Percentiles rank a stretch among this genome's conserved stretches.
phyloP scores from a whole-genome alignment of 2,329 filamentous ascomycete species.

The Neodidymelliopsis sp. region DNA sequence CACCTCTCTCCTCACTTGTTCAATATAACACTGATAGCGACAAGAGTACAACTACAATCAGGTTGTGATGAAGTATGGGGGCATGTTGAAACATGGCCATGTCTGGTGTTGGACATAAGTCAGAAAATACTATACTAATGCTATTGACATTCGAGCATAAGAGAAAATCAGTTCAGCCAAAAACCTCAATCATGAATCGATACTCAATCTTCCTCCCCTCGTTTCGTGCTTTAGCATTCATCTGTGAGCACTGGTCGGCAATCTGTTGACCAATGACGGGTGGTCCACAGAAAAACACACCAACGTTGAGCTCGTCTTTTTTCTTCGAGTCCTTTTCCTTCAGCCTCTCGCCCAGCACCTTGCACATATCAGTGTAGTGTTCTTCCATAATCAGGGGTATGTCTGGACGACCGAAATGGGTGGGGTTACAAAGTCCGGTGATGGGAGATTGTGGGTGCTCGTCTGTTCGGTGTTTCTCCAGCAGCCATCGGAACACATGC shows the following conservation, averaged over 20 bases:
- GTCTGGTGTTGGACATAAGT: too few species aligned
- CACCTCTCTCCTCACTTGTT: too few species aligned
- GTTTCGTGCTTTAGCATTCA: slow-evolving; percentile 60
- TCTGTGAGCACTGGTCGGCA: slow-evolving; percentile 61
- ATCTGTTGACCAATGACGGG: slow-evolving; percentile 63
- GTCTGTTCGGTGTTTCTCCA: slow-evolving; percentile 63
- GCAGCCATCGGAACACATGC: slow-evolving; percentile 64
- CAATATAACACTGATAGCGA: too few species aligned
- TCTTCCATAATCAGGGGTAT: slow-evolving; percentile 61
- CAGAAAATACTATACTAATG: too few species aligned
- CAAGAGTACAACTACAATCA: too few species aligned
- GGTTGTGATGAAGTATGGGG: too few species aligned
- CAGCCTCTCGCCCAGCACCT: slow-evolving; percentile 33
- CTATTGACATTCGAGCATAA: slow-evolving; percentile 1
- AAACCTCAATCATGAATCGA: slow-evolving; percentile 66
- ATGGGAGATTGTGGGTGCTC: slow-evolving; percentile 61
- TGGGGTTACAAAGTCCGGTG: slow-evolving; percentile 62
- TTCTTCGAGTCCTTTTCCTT: slow-evolving; percentile 32
- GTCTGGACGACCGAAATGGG: slow-evolving; percentile 63
- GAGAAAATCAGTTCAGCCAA: slow-evolving; percentile 45
- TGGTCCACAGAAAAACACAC: slow-evolving; percentile 65
- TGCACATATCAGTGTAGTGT: slow-evolving; percentile 62
- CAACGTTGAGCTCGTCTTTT: slow-evolving; percentile 55
- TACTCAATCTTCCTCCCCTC: slow-evolving; percentile 63
- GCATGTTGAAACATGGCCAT: too few species aligned